Percentiles rank a stretch among this genome's conserved stretches.
These are phyloP conservation scores for Chamaecyparis obtusa DNA, from an alignment of 75 land plant species.

Conservation along the genomic window DNA sequence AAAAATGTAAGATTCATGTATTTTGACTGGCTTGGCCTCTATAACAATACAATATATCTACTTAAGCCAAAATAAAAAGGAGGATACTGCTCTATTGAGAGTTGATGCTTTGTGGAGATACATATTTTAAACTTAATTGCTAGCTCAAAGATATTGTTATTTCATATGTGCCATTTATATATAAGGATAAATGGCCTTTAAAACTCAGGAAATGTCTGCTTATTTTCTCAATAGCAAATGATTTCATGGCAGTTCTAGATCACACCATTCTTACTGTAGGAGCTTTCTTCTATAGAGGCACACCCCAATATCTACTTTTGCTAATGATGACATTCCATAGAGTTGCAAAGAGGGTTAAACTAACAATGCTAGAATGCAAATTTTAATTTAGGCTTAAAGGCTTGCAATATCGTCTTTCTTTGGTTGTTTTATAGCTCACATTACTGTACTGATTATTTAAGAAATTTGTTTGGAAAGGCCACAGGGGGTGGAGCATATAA, in stretches of 20 bases:
- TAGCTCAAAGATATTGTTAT: neutral
- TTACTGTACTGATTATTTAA: neutral
- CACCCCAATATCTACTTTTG: neutral
- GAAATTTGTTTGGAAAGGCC: slow-evolving; percentile 56
- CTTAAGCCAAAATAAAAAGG: neutral
- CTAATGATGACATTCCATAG: neutral
- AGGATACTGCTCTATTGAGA: neutral
- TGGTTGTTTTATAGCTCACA: neutral
- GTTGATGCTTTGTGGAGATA: neutral
- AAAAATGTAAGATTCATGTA: neutral
- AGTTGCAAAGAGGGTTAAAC: neutral
- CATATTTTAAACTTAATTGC: neutral
- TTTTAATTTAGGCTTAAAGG: neutral
- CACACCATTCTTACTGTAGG: neutral
- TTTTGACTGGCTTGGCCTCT: neutral
- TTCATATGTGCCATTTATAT: neutral
- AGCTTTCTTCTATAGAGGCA: neutral
- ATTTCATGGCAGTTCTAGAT: neutral
- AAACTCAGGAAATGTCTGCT: neutral
- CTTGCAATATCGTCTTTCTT: neutral
- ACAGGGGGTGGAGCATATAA: slow-evolving; percentile 99
- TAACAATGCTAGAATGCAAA: neutral
- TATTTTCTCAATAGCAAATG: neutral
- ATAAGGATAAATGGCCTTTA: neutral
- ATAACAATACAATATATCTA: neutral